Evolutionary conservation across 169 alveolate genomes (phyloP).

Genomic region (Cryptosporidium andersoni): DNA sequence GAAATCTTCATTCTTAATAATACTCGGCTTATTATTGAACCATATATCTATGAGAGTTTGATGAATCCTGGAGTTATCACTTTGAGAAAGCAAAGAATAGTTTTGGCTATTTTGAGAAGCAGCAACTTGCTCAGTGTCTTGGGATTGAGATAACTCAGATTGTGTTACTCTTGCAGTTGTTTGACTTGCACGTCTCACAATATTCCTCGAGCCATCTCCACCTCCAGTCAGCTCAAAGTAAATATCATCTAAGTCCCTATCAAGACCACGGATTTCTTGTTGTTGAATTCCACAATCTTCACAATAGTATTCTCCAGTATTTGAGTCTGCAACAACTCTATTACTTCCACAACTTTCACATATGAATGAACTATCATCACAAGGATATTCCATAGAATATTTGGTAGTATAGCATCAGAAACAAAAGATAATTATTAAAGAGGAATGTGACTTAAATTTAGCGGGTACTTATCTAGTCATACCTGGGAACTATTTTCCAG

Average conservation of each 20-base stretch:
- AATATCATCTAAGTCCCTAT: slow-evolving; percentile 60
- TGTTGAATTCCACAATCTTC: slow-evolving; percentile 70
- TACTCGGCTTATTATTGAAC: slow-evolving; percentile 32
- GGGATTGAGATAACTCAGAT: background rate
- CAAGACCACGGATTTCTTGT: slow-evolving; percentile 60
- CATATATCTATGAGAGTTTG: slow-evolving; percentile 41
- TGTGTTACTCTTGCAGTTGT: slow-evolving; percentile 14
- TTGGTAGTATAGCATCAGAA: background rate
- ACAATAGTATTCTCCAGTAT: slow-evolving; percentile 69
- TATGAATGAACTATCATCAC: slow-evolving; percentile 9
- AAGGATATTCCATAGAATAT: slow-evolving; percentile 1
- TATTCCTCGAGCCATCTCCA: slow-evolving; percentile 44
- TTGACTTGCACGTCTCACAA: slow-evolving; percentile 64
- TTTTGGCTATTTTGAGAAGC: background rate
- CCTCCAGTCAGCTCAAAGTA: slow-evolving; percentile 43
- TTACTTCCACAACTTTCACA: slow-evolving; percentile 65
- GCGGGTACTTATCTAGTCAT: no score
- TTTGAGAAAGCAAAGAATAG: background rate
- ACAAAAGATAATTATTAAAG: background rate
- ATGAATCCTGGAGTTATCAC: background rate
- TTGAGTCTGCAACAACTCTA: slow-evolving; percentile 31
- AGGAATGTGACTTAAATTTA: no score
- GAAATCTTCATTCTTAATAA: slow-evolving; percentile 47
- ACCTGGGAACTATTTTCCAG: background rate
- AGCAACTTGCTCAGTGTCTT: background rate